These are phyloP conservation scores for Coniochaeta sp. DNA, from an alignment of 2,329 filamentous ascomycete genomes.

Conservation along the genomic window DNA sequence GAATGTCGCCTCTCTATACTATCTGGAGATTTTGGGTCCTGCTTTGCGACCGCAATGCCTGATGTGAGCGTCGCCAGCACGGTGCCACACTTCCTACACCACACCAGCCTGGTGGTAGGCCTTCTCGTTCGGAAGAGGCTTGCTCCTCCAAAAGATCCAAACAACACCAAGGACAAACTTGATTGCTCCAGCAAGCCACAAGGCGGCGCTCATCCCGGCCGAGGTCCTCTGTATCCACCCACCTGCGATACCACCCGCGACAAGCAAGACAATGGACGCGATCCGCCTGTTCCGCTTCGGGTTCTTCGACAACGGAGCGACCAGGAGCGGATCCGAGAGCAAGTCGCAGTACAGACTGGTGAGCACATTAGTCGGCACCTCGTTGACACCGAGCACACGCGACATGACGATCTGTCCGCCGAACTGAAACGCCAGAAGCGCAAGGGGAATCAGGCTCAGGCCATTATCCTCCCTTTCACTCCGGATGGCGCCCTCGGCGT, in stretches of 20 bases:
- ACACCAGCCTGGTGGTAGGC: not conserved
- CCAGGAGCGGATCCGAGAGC: slow-evolving; percentile 40
- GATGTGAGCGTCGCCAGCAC: no score
- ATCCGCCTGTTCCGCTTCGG: slow-evolving; percentile 41
- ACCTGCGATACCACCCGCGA: slow-evolving; percentile 36
- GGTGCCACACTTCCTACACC: not conserved
- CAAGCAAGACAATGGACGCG: slow-evolving; percentile 32
- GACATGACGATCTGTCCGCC: slow-evolving; percentile 48
- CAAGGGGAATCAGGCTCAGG: slow-evolving; percentile 27
- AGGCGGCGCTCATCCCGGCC: slow-evolving; percentile 31
- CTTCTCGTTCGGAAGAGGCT: not conserved
- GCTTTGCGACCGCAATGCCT: no score
- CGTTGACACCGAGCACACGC: slow-evolving; percentile 41
- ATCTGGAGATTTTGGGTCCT: not conserved
- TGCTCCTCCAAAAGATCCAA: slow-evolving; percentile 17
- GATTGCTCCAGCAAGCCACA: slow-evolving; percentile 38
- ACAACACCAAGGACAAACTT: slow-evolving; percentile 29
- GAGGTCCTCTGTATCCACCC: slow-evolving; percentile 37
- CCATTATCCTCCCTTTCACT: slow-evolving; percentile 29
- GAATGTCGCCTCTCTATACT: no score
- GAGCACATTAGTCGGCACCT: slow-evolving; percentile 48
- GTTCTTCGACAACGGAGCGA: slow-evolving; percentile 34
- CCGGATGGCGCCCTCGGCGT: slow-evolving; percentile 23
- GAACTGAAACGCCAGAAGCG: slow-evolving; percentile 44
- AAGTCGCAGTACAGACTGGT: slow-evolving; percentile 47